Conservation (phyloP, 352 stramenopile species). For the Blastocystis sp. region DNA sequence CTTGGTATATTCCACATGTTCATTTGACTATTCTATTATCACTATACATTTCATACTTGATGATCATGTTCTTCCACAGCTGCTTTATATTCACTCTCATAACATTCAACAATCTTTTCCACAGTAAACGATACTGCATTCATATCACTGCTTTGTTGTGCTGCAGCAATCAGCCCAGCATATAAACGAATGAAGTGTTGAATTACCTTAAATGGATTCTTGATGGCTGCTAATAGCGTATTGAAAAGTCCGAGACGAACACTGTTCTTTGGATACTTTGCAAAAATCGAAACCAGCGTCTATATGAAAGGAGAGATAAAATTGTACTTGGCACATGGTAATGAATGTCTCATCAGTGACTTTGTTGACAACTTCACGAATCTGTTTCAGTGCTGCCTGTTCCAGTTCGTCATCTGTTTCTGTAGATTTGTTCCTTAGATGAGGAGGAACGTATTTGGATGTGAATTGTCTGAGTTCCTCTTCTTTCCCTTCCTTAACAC, state of each 20-base stretch:
- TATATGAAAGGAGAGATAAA: neutral
- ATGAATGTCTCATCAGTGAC: constrained; percentile 31
- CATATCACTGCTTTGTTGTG: constrained; percentile 40
- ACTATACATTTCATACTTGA: neutral
- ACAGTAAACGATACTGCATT: constrained; percentile 29
- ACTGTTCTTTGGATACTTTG: constrained; percentile 53
- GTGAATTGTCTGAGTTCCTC: constrained; percentile 13
- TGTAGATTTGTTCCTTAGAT: neutral
- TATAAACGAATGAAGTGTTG: constrained; percentile 37
- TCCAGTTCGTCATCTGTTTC: neutral
- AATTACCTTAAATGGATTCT: constrained; percentile 40
- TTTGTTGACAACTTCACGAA: constrained; percentile 55
- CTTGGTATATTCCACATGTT: constrained; percentile 32
- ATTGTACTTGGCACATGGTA: constrained; percentile 11
- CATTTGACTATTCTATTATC: neutral
- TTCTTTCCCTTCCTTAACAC: constrained; percentile 9
- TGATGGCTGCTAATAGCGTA: neutral
- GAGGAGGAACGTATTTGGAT: constrained; percentile 47
- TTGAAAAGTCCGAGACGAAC: neutral
- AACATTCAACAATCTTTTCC: constrained; percentile 1
- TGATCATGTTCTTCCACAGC: constrained; percentile 18
- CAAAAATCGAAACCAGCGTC: neutral
- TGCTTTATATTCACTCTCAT: neutral
- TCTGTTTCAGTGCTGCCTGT: neutral
- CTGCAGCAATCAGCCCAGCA: constrained; percentile 30